Conservation (phyloP, 768 basidiomycete genomes). For the Mycena epipterygia region DNA sequence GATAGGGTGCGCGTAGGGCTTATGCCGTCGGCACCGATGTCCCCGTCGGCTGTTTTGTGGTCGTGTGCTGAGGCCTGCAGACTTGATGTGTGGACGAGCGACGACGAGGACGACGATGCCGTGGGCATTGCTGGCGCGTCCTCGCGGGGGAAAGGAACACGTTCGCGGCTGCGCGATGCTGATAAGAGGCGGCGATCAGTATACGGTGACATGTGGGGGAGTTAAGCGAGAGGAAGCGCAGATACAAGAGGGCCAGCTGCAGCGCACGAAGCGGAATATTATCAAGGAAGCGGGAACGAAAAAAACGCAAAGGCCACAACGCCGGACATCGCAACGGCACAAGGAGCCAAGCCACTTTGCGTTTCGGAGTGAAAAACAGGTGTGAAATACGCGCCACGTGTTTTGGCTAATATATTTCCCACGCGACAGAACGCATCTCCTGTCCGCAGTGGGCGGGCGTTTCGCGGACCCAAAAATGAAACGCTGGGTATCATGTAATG, state of each 20-base stretch:
- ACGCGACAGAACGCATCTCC: no score
- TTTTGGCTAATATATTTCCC: no score
- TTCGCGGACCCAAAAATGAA: background rate
- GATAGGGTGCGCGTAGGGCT: background rate
- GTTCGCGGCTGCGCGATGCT: conserved; percentile 34
- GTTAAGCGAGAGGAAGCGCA: background rate
- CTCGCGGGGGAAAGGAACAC: conserved; percentile 23
- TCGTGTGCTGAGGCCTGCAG: background rate
- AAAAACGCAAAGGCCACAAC: background rate
- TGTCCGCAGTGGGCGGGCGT: no score
- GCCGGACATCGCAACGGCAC: no score
- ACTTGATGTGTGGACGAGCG: background rate
- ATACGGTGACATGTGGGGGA: background rate
- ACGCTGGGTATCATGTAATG: background rate
- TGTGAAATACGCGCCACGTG: no score
- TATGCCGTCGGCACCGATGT: background rate
- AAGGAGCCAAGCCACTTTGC: no score
- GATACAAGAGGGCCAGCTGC: background rate
- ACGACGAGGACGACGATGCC: background rate
- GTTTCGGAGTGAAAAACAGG: no score
- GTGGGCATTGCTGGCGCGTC: conserved; percentile 26
- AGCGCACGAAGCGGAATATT: background rate
- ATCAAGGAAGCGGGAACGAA: no score
- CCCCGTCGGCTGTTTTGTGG: background rate
- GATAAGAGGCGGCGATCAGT: background rate